Evolutionary conservation across 2,329 filamentous ascomycete species (phyloP).

Genomic region (Dothiorella sarmentorum): DNA sequence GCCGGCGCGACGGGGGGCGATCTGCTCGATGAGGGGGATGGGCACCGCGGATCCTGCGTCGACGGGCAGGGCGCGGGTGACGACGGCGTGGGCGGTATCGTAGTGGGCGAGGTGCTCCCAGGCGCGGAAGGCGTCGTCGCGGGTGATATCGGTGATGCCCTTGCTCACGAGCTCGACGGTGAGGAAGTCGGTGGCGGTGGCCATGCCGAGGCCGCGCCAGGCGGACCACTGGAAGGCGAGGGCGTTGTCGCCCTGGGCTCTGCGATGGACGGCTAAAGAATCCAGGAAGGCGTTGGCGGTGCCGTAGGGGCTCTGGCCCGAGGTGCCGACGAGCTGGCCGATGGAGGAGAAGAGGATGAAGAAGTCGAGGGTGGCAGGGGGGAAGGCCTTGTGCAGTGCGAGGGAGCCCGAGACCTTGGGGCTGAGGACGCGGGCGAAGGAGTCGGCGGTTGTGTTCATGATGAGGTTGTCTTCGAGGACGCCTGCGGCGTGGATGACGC

Average conservation of each 20-base stretch:
- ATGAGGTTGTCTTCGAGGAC: constrained; percentile 39
- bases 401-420: constrained; percentile 33
- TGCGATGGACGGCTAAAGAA: constrained; percentile 22
- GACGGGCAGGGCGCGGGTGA: constrained; percentile 33
- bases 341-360: constrained; percentile 17
- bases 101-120: constrained; percentile 39
- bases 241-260: constrained; percentile 38
- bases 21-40: constrained; percentile 29
- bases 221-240: constrained; percentile 44
- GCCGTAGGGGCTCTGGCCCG: constrained; percentile 21
- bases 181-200: constrained; percentile 37
- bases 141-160: constrained; percentile 43
- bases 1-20: constrained; percentile 23
- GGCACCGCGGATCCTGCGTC: constrained; percentile 32
- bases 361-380: constrained; percentile 29
- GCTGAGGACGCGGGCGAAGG: constrained; percentile 33
- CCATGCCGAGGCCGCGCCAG: constrained; percentile 44
- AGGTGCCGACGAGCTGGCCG: constrained; percentile 14
- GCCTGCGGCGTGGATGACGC: constrained; percentile 43
- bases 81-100: constrained; percentile 40
- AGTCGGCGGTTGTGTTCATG: constrained; percentile 28
- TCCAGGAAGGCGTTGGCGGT: constrained; percentile 23
- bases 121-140: constrained; percentile 42
- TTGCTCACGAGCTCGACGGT: constrained; percentile 40
- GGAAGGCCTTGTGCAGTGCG: constrained; percentile 29